These are phyloP conservation scores for Auxenochlorella pyrenoidosa DNA, from an alignment of 139 green algal genomes.

Conservation along the genomic window DNA sequence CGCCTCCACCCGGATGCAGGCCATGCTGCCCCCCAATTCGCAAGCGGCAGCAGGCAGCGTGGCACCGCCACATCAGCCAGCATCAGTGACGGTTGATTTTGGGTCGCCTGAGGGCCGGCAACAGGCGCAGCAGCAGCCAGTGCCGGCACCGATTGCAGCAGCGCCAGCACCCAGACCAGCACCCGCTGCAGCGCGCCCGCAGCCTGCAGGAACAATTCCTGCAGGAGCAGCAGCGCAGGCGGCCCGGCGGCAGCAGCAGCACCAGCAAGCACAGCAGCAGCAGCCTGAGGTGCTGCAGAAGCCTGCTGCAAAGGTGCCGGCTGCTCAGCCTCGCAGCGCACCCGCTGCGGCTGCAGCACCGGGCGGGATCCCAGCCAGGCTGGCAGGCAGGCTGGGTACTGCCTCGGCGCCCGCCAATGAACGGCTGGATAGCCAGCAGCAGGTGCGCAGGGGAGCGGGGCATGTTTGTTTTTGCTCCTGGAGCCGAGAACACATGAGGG, in stretches of 20 bases:
- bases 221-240: not conserved
- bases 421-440: not conserved
- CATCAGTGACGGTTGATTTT: constrained; percentile 14
- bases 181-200: not conserved
- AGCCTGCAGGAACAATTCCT: not conserved
- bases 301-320: not conserved
- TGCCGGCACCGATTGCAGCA: not conserved
- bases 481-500: not conserved
- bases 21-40: not conserved
- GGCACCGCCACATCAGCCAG: not conserved
- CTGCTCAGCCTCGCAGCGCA: not conserved
- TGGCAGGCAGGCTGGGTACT: constrained; percentile 30
- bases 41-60: not conserved
- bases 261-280: not conserved
- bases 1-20: not conserved
- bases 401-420: not conserved
- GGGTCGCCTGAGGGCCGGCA: not conserved
- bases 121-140: not conserved
- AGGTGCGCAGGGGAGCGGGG: not conserved
- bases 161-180: not conserved
- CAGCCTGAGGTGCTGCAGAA: not conserved
- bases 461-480: not conserved
- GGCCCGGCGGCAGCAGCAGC: not conserved
- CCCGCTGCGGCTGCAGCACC: not conserved
- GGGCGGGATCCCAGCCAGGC: constrained; percentile 3